These are phyloP conservation scores for Termitomyces eurrhizus DNA, from an alignment of 768 basidiomycete species.

Conservation along the genomic window DNA sequence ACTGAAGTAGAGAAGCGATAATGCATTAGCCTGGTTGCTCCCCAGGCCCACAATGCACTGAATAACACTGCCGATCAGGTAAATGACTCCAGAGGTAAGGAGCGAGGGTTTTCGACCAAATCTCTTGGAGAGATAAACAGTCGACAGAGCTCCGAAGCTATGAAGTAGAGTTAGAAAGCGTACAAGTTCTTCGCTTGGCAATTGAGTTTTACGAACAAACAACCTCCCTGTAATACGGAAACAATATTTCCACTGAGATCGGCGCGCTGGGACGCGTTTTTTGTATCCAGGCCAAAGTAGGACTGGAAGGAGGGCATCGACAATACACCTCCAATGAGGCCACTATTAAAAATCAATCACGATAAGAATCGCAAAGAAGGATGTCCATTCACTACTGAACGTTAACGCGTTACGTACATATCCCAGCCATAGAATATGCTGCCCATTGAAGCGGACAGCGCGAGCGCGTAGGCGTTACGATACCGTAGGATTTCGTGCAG, in stretches of 20 bases:
- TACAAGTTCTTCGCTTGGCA: neutral
- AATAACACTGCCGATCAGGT: constrained; percentile 43
- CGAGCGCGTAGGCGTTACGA: constrained; percentile 43
- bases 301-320: constrained; percentile 40
- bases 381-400: neutral
- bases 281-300: constrained; percentile 43
- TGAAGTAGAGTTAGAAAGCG: neutral
- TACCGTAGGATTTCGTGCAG: constrained; percentile 17
- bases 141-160: constrained; percentile 43
- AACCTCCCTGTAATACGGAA: constrained; percentile 45
- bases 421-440: constrained; percentile 51
- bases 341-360: constrained; percentile 13
- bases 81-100: constrained; percentile 40
- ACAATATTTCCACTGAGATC: constrained; percentile 48
- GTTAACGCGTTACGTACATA: constrained; percentile 20
- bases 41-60: constrained; percentile 42
- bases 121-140: constrained; percentile 33
- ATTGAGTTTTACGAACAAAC: constrained; percentile 33
- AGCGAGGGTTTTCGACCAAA: constrained; percentile 47
- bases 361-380: neutral
- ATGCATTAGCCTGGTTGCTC: constrained; percentile 27
- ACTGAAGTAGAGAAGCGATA: constrained; percentile 40
- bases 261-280: constrained; percentile 32
- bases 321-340: constrained; percentile 47
- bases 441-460: constrained; percentile 42